Base-by-base conservation (phyloP, 2,329 filamentous ascomycete species). In the Ceratocystis variospora region DNA sequence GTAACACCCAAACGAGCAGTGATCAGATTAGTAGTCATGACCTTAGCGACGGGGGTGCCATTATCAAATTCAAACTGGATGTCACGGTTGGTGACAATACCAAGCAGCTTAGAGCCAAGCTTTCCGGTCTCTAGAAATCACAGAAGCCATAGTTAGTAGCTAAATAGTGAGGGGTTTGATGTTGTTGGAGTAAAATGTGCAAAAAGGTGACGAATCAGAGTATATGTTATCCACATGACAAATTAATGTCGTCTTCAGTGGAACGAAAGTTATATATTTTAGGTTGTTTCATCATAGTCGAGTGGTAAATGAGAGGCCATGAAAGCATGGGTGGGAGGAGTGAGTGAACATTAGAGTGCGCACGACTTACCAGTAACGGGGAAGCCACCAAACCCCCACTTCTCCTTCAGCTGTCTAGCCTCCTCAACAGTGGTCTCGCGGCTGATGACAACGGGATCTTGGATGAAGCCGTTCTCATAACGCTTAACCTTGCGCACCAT, bases 401-500 rank as follows among this genome's bases (percentile, higher is more conserved):
- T 91, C 81, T 96, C 89, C 83, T 96, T 99, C 71, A 99, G 81
- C 41, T 87, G 87, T 77, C 88, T 93, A 68, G 90, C 93, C 78
- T 97, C 92, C 64, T 85, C 90, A 67, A 99, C 89, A 48, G 93
- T 96, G 70, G 90, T 95, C 71, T 83, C 84, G 68, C 89, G 89
- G 73, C 84, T 88, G 72, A 99, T 90, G 74, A 97, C 92, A 67
- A 99, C 86, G 55, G 94, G 94, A 74, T 99, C 95, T 61, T 90
- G 82, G 75, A 99, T 99, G 81, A 99, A 99, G 72, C 94, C 94
- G 80, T 99, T 99, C 81, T 99, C 94, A 78, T 91, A 99, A 74
- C 94, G 85, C 87, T 99, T 99, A 72, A 99, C 94, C 81, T 96
- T 97, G 77, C 90, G 86, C 71, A 99, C 90, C 94, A 99, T 99